phyloP scores from a whole-genome alignment of 805 yeast species.

The Starmerella kuoi region DNA sequence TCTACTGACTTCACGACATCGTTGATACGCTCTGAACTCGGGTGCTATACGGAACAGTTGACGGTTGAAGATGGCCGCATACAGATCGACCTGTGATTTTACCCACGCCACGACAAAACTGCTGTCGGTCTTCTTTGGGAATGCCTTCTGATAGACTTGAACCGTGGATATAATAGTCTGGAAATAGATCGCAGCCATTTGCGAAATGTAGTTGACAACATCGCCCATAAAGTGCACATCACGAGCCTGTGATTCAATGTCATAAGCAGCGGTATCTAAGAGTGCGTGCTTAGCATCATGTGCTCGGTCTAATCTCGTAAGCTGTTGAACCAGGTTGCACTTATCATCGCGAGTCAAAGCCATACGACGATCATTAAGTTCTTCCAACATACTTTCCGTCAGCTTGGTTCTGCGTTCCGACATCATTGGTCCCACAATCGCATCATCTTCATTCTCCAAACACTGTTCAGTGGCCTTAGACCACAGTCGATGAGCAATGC shows the following conservation, averaged over 20 bases:
- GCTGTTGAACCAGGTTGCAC: conserved; percentile 26
- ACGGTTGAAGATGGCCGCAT: conserved; percentile 48
- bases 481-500: conserved; percentile 49
- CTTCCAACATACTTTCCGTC: conserved; percentile 10
- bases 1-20: conserved; percentile 42
- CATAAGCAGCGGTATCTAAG: conserved; percentile 37
- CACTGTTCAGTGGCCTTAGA: conserved; percentile 32
- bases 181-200: conserved; percentile 51
- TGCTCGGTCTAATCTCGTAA: conserved; percentile 34
- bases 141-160: conserved; percentile 41
- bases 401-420: conserved; percentile 13
- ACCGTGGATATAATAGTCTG: conserved; percentile 49
- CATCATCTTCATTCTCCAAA: conserved; percentile 3
- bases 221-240: conserved; percentile 47
- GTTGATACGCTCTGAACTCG: conserved; percentile 40
- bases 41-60: conserved; percentile 43
- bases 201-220: conserved; percentile 42
- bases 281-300: conserved; percentile 40
- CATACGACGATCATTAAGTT: conserved; percentile 6
- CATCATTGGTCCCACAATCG: conserved; percentile 9
- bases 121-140: conserved; percentile 35
- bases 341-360: conserved; percentile 4
- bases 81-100: conserved; percentile 46
- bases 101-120: conserved; percentile 69
- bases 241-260: conserved; percentile 38